These are phyloP conservation scores for Fusarium tricinctum DNA, from an alignment of 2,329 filamentous ascomycete genomes.

Conservation along the genomic window DNA sequence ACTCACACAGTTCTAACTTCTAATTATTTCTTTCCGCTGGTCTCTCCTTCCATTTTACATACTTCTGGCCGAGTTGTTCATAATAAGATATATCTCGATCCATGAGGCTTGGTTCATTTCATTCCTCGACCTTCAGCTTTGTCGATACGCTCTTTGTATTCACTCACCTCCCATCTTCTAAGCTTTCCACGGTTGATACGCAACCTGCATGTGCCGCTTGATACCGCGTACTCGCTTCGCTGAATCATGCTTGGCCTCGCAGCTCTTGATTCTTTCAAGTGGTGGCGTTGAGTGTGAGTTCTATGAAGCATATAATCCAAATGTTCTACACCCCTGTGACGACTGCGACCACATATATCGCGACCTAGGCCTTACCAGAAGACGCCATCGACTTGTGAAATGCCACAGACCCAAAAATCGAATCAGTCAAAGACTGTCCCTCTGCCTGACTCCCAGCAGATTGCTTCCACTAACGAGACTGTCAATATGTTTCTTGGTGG, in stretches of 20 bases:
- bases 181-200: constrained; percentile 14
- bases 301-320: constrained; percentile 34
- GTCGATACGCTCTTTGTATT: not conserved
- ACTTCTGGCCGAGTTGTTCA: not conserved
- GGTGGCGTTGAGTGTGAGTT: constrained; percentile 46
- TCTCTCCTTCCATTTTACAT: not conserved
- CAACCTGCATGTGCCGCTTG: not conserved
- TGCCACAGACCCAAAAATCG: constrained; percentile 43
- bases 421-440: constrained; percentile 36
- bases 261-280: constrained; percentile 43
- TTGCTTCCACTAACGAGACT: constrained; percentile 59
- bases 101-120: constrained; percentile 5
- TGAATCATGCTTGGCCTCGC: constrained; percentile 43
- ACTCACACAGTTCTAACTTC: not conserved
- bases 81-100: not conserved
- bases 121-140: not conserved
- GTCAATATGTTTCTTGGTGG: constrained; percentile 57
- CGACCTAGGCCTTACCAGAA: constrained; percentile 18
- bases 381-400: constrained; percentile 40
- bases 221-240: constrained; percentile 14
- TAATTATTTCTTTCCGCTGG: not conserved
- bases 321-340: constrained; percentile 28
- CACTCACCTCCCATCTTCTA: not conserved
- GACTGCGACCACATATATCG: constrained; percentile 4
- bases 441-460: constrained; percentile 45